Base-by-base conservation (phyloP, 2,329 filamentous ascomycete genomes). In the Dothideomycetes sp. region DNA sequence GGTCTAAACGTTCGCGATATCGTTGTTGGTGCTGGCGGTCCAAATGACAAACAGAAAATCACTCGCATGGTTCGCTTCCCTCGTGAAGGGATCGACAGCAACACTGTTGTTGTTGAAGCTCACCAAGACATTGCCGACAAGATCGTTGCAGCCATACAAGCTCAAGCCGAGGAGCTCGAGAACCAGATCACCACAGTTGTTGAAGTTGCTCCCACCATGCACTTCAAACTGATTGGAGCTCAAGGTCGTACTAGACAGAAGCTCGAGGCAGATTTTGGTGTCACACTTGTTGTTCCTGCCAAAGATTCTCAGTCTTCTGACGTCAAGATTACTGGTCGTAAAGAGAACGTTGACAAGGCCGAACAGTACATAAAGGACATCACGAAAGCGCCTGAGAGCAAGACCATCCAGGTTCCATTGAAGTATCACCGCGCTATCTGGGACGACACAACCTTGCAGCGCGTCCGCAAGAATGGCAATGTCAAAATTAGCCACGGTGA, bases 1-100 rank as follows among this genome's bases (percentile, higher is more conserved):
- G 91, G 87, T 88, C 72, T 84, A 31, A 91, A 82, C 56, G 80
- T 98, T 44, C 84, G 84, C 47, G 80, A 84, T 47, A 87, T 98
- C 46, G 84, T 98, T 41, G 71, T 83, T 40, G 77, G 84, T 53
- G 88, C 91, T 33, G 93, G 91, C 47, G 93, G 91, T 8, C 87
- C 88, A 25, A 83, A 87, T 51, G 88, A 94, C 56, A 77, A 82
- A 47, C 80, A 84, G 28, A 81, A 84, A 47, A 76, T 91, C 52
- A 84, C 87, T 37, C 84, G 89, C 48, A 86, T 89, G 53, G 86
- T 98, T 45, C 87, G 89, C 60, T 96, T 98, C 70, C 91, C 91
- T 43, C 87, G 88, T 60, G 80, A 84, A 49, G 76, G 81, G 38
- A 80, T 83, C 45, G 86, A 84, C 31, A 58, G 57, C 42, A 85